These are phyloP conservation scores for Wallacemonas sp. DNA, from an alignment of 208 protist species.

Conservation along the genomic window DNA sequence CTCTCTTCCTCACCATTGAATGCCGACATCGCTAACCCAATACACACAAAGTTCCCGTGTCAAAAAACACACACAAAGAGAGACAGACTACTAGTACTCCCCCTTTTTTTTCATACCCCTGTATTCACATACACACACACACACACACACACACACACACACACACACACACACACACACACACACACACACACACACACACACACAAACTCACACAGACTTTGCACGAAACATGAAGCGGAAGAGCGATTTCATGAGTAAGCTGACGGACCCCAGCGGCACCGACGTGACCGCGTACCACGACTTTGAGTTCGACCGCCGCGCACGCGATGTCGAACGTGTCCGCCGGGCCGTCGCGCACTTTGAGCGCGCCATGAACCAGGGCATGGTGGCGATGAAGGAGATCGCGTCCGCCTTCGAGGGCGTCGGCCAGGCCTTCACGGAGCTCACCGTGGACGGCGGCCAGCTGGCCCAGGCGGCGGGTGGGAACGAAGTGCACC, in stretches of 20 bases:
- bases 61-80: too few relatives aligned
- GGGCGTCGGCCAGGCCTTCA: constrained; percentile 57
- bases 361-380: constrained; percentile 48
- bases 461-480: constrained; percentile 5
- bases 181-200: constrained; percentile 9
- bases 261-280: constrained; percentile 25
- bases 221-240: constrained; percentile 13
- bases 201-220: neutral
- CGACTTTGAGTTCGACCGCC: constrained; percentile 63
- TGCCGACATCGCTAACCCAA: too few relatives aligned
- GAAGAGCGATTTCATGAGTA: constrained; percentile 31
- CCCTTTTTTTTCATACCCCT: too few relatives aligned
- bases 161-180: too few relatives aligned
- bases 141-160: too few relatives aligned
- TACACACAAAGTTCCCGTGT: too few relatives aligned
- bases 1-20: too few relatives aligned
- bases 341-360: constrained; percentile 45
- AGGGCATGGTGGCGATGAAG: constrained; percentile 74
- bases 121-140: too few relatives aligned
- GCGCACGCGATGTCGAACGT: constrained; percentile 41
- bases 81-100: too few relatives aligned
- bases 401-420: constrained; percentile 62
- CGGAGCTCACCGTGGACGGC: constrained; percentile 43
- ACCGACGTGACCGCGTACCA: constrained; percentile 35
- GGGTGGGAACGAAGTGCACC: constrained; percentile 20